Percentiles rank a stretch among this genome's conserved stretches.
Conservation (phyloP, 495 filamentous ascomycete genomes). For the Hypoxylon subgilvum region DNA sequence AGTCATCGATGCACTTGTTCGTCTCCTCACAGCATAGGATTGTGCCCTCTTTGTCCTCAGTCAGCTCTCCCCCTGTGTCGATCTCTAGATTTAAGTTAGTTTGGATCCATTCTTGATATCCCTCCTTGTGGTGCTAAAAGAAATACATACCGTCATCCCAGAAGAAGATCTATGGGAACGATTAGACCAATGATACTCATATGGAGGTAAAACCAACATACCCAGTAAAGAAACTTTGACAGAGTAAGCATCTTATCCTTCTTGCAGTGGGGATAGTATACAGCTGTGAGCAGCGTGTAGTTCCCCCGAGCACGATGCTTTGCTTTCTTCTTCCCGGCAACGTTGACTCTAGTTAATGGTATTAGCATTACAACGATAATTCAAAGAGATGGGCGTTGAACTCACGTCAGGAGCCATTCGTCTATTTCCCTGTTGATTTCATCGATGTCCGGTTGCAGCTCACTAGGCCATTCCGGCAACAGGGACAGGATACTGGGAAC, state of each 20-base stretch:
- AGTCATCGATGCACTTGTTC: constrained; percentile 36
- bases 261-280: constrained; percentile 39
- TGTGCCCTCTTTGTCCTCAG: constrained; percentile 34
- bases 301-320: constrained; percentile 38
- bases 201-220: constrained; percentile 1
- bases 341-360: constrained; percentile 20
- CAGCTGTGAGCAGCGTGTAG: constrained; percentile 33
- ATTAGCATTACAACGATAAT: not conserved
- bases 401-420: constrained; percentile 37
- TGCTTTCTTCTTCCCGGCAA: constrained; percentile 35
- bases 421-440: constrained; percentile 37
- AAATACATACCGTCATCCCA: constrained; percentile 39
- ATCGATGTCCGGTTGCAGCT: constrained; percentile 35
- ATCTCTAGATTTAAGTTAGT: constrained; percentile 27
- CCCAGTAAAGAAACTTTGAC: constrained; percentile 39
- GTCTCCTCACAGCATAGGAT: constrained; percentile 30
- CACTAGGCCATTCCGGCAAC: constrained; percentile 38
- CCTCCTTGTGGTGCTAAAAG: too few species aligned
- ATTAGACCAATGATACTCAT: not conserved
- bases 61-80: constrained; percentile 39
- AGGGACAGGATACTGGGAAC: constrained; percentile 36
- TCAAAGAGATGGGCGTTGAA: not conserved
- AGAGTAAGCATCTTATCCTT: constrained; percentile 35
- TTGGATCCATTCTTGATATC: not conserved
- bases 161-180: constrained; percentile 33